phyloP scores from a whole-genome alignment of 1,139 yeast species.

The Taiozyma sp. region DNA sequence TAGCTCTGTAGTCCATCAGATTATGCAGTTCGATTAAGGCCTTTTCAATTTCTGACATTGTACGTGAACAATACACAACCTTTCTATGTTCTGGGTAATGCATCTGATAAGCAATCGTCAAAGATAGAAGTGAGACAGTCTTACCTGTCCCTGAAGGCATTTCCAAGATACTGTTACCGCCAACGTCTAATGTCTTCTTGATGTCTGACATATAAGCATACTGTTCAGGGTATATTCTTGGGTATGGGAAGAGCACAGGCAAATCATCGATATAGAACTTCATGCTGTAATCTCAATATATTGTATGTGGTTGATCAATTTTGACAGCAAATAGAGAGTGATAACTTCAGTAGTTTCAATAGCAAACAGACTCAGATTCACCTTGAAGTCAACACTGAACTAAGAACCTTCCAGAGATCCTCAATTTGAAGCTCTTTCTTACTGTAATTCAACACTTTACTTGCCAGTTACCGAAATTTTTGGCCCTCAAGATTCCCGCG shows the following conservation, averaged over 20 bases:
- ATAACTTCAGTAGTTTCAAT: neutral
- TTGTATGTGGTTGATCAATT: neutral
- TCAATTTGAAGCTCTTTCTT: neutral
- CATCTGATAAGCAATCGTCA: conserved; percentile 94
- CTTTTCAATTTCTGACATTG: conserved; percentile 98
- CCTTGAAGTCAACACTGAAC: neutral
- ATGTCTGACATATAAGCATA: conserved; percentile 97
- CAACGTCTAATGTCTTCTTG: conserved; percentile 88
- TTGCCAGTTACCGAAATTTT: neutral
- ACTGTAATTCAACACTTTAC: neutral
- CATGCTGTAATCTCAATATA: conserved; percentile 6
- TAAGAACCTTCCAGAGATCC: neutral
- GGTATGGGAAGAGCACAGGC: conserved; percentile 96
- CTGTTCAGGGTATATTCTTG: conserved; percentile 95
- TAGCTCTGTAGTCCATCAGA: conserved; percentile 80
- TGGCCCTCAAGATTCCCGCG: neutral
- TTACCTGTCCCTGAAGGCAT: conserved; percentile 99
- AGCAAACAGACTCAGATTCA: neutral
- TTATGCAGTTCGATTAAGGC: conserved; percentile 91
- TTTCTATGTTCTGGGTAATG: conserved; percentile 93
- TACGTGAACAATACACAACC: conserved; percentile 95
- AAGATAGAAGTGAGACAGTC: conserved; percentile 83
- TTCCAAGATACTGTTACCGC: conserved; percentile 95
- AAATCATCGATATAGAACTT: conserved; percentile 84
- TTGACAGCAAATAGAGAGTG: neutral